phyloP scores from a whole-genome alignment of 2,329 filamentous ascomycete genomes.

The Calonectria montana region DNA sequence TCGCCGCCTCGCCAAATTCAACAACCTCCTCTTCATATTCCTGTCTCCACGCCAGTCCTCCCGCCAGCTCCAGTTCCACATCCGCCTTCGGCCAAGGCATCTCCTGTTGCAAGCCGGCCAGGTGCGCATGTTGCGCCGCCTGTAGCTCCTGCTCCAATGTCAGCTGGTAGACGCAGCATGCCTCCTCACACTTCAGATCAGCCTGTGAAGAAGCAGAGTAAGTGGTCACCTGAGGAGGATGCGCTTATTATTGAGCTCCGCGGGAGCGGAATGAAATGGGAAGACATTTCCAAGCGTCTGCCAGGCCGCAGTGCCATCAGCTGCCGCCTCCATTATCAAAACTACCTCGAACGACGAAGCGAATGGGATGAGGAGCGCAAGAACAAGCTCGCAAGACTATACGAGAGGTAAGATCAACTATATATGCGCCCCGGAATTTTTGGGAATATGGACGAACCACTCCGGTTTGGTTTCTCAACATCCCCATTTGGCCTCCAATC shows the following conservation, averaged over 20 bases:
- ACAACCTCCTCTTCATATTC: slow-evolving; percentile 22
- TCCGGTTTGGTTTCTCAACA: background rate
- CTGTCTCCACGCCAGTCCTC: slow-evolving; percentile 10
- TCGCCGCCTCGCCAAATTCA: slow-evolving; percentile 52
- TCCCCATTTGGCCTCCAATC: background rate
- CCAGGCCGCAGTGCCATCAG: slow-evolving; percentile 94
- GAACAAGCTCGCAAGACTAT: slow-evolving; percentile 93
- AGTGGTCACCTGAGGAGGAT: slow-evolving; percentile 96
- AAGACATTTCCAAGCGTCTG: slow-evolving; percentile 92
- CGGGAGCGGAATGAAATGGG: slow-evolving; percentile 96
- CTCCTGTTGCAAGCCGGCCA: slow-evolving; percentile 35
- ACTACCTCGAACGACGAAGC: slow-evolving; percentile 91
- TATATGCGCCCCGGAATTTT: background rate
- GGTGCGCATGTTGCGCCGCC: slow-evolving; percentile 39
- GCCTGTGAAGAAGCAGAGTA: slow-evolving; percentile 93
- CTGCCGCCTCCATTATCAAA: slow-evolving; percentile 95
- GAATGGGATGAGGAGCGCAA: slow-evolving; percentile 99
- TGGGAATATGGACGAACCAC: background rate
- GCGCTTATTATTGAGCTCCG: slow-evolving; percentile 92
- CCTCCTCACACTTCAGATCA: slow-evolving; percentile 68
- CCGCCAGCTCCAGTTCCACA: slow-evolving; percentile 20
- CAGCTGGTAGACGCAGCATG: slow-evolving; percentile 48
- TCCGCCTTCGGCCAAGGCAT: slow-evolving; percentile 34
- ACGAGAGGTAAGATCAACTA: slow-evolving; percentile 80
- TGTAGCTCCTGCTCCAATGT: slow-evolving; percentile 48